Base-by-base conservation (phyloP, 352 stramenopile species). In the Thalassiosira oceanica region DNA sequence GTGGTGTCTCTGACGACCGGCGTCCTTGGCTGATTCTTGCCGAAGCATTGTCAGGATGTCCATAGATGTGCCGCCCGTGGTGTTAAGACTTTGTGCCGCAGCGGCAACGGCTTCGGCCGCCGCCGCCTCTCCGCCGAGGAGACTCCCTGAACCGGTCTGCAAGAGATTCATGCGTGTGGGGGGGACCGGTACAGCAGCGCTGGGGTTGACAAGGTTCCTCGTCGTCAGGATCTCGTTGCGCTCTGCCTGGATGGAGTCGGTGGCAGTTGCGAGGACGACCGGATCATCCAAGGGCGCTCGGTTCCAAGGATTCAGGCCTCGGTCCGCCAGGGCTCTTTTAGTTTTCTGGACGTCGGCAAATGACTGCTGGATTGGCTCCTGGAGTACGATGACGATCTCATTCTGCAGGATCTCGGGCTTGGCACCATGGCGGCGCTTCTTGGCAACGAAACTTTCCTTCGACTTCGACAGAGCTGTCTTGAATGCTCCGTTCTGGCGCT, bases 401-500 rank as follows among this genome's bases (percentile, higher is more conserved):
- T 46, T 18, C 7, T 13, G 6, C 7, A 18, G 8, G 6, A 46
- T 13, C 13, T 46, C 15, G 6, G 39, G 13, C 13, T 8, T 6
- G 39, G 21, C 13, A 18, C 39, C 39, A 18, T 46, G 39, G 13
- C 21, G 13, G 6, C 39, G 7, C 5, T 18, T 13, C 15, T 46
- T 46, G 13, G 15, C 21, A 13, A 46, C 39, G 15, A 13, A 18
- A 6, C 15, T 13, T 16, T 18, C 13, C 39, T 46, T 46, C 7
- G 39, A 16, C 7, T 8, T 18, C 13, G 15, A 46, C 7, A 46
- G 39, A 6, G 39, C 39, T 23, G 13, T 23, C 31, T 54, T 54
- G 45, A 54, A 54, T 5, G 6, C 42, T 5, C 8, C 45, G 20
- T 54, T 54, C 45, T 46, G 24, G 7, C 8, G 6, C 31, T 54